Evolutionary conservation across 768 basidiomycete genomes (phyloP).

Genomic region (Amanita pallidorosea): DNA sequence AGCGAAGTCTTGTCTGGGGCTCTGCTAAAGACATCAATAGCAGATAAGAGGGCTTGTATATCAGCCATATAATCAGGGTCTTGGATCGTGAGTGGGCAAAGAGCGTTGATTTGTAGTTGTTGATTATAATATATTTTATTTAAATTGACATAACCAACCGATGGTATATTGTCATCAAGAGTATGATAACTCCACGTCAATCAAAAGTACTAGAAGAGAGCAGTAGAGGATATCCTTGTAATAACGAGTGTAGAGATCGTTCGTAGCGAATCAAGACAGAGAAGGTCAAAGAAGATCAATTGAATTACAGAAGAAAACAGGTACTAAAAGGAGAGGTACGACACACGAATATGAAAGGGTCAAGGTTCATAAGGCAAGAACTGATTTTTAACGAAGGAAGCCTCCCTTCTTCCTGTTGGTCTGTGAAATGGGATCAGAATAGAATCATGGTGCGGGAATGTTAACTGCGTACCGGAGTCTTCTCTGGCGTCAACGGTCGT

Average conservation of each 20-base stretch:
- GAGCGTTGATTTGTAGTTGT: constrained; percentile 24
- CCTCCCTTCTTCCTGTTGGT: constrained; percentile 57
- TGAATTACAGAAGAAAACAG: constrained; percentile 28
- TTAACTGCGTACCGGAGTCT: constrained; percentile 55
- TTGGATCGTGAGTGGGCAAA: constrained; percentile 11
- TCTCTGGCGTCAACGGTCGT: constrained; percentile 91
- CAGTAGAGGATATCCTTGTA: constrained; percentile 45
- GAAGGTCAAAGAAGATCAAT: constrained; percentile 22
- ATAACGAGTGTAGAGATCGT: constrained; percentile 44
- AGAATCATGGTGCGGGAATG: constrained; percentile 8
- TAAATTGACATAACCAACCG: constrained; percentile 12
- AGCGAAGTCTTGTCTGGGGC: constrained; percentile 78
- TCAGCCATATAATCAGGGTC: constrained; percentile 40
- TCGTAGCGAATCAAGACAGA: constrained; percentile 40
- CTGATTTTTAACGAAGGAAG: constrained; percentile 52
- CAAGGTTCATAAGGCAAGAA: constrained; percentile 16
- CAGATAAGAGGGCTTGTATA: constrained; percentile 63
- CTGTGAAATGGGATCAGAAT: constrained; percentile 18
- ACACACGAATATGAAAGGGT: constrained; percentile 17
- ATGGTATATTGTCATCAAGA: constrained; percentile 37
- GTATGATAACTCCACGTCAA: constrained; percentile 30
- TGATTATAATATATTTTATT: constrained; percentile 11
- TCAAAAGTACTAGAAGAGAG: constrained; percentile 38
- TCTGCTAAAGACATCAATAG: constrained; percentile 68
- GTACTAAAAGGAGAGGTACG: constrained; percentile 14